Conservation (phyloP, 2,329 filamentous ascomycete genomes). For the Parasarocladium wereldwijsianum region DNA sequence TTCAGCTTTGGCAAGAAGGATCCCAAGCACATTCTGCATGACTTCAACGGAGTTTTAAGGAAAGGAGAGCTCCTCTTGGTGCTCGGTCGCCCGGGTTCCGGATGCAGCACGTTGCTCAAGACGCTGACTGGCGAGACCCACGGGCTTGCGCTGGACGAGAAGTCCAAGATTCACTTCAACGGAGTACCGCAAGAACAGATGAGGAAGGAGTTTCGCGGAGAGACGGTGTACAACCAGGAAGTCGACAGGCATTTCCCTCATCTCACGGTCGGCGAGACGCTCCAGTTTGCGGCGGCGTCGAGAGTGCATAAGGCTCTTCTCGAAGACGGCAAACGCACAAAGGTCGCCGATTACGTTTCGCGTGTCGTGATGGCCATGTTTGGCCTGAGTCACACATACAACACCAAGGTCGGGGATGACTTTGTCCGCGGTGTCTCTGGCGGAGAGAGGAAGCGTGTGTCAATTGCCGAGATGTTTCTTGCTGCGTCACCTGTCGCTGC, state of each 20-base stretch:
- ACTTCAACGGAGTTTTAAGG: slow-evolving; percentile 49
- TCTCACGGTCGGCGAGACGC: slow-evolving; percentile 60
- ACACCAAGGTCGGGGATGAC: slow-evolving; percentile 63
- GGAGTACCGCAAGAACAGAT: slow-evolving; percentile 40
- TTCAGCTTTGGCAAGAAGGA: slow-evolving; percentile 30
- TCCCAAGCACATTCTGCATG: slow-evolving; percentile 44
- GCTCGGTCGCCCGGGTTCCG: slow-evolving; percentile 49
- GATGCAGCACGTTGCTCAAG: slow-evolving; percentile 51
- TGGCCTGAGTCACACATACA: slow-evolving; percentile 55
- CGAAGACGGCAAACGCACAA: slow-evolving; percentile 1
- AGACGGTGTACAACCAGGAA: slow-evolving; percentile 64
- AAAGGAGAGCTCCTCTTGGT: slow-evolving; percentile 56
- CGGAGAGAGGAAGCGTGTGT: slow-evolving; percentile 65
- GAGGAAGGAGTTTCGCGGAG: slow-evolving; percentile 46
- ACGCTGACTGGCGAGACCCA: slow-evolving; percentile 44
- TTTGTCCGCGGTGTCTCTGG: slow-evolving; percentile 58
- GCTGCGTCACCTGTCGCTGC: slow-evolving; percentile 38
- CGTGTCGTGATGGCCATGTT: slow-evolving; percentile 54
- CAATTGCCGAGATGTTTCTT: slow-evolving; percentile 64
- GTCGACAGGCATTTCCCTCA: slow-evolving; percentile 64
- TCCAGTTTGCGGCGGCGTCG: slow-evolving; percentile 57
- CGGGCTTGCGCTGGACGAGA: slow-evolving; percentile 35
- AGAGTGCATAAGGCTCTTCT: slow-evolving; percentile 16
- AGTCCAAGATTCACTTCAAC: slow-evolving; percentile 45
- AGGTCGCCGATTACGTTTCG: slow-evolving; percentile 1